phyloP scores from a whole-genome alignment of 495 filamentous ascomycete species.

The Viridothelium virens region DNA sequence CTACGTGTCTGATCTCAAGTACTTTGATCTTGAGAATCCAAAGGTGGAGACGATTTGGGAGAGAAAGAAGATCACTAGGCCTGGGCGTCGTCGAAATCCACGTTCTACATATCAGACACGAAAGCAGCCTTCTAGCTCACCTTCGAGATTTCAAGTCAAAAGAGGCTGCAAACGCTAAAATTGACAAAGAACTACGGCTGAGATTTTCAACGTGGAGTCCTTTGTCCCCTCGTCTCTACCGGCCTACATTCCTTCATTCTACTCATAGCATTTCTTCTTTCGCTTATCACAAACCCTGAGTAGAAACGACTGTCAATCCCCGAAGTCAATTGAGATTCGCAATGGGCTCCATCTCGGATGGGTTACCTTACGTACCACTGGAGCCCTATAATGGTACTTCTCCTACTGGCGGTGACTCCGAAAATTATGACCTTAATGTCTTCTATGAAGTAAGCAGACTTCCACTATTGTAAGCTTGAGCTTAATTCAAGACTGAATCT shows the following conservation, averaged over 20 bases:
- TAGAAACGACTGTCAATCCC: background rate
- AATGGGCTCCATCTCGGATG: background rate
- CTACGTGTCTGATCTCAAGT: too few relatives aligned
- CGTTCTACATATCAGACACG: background rate
- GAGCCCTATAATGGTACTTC: constrained; percentile 52
- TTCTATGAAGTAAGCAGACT: constrained; percentile 60
- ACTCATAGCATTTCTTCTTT: background rate
- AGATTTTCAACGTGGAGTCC: background rate
- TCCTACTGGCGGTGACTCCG: constrained; percentile 64
- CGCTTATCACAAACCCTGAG: background rate
- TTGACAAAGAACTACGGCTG: background rate
- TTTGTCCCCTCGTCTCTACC: background rate
- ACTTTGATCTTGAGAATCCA: too few relatives aligned
- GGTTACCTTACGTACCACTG: constrained; percentile 23
- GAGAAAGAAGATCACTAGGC: background rate
- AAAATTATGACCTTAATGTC: constrained; percentile 67
- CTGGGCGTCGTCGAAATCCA: background rate
- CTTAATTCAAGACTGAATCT: constrained; percentile 6
- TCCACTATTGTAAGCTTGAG: background rate
- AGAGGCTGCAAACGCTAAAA: constrained; percentile 2
- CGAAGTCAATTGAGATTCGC: background rate
- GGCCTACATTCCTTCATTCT: background rate
- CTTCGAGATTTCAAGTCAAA: background rate
- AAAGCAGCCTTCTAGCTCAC: background rate
- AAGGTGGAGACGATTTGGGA: too few relatives aligned